Evolutionary conservation across 2,329 filamentous ascomycete species (phyloP).

Genomic region (Cladosporium velox): DNA sequence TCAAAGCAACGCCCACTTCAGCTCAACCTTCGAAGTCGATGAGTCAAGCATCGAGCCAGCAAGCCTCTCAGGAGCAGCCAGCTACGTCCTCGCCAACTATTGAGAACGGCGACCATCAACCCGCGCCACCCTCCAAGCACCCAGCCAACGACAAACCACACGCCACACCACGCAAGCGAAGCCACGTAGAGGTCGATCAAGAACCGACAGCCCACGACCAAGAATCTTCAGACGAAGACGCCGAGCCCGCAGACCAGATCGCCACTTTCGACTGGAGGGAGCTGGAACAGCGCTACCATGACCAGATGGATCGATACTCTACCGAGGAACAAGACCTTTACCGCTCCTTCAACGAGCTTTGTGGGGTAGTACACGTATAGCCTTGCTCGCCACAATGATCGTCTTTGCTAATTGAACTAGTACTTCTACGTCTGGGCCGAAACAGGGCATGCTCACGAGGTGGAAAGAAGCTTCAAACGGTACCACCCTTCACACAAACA

Average conservation of each 20-base stretch:
- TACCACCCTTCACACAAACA: slow-evolving; percentile 37
- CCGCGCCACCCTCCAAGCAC: background rate
- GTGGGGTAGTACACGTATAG: slow-evolving; percentile 54
- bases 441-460: slow-evolving; percentile 70
- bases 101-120: background rate
- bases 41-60: background rate
- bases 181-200: slow-evolving; percentile 1
- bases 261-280: slow-evolving; percentile 72
- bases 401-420: slow-evolving; percentile 47
- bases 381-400: slow-evolving; percentile 1
- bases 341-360: slow-evolving; percentile 46
- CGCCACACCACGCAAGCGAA: background rate
- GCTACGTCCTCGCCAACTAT: background rate
- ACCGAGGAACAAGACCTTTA: slow-evolving; percentile 59
- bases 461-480: slow-evolving; percentile 76
- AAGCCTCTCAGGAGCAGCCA: background rate
- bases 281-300: slow-evolving; percentile 70
- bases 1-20: slow-evolving; percentile 11
- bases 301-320: slow-evolving; percentile 64
- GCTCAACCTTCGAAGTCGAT: slow-evolving; percentile 1
- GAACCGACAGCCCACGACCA: background rate
- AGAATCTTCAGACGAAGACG: slow-evolving; percentile 2
- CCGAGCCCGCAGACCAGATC: slow-evolving; percentile 42
- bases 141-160: background rate
- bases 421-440: slow-evolving; percentile 80